phyloP scores from a whole-genome alignment of 345 rosid species.

The Eucalyptus cloeziana region DNA sequence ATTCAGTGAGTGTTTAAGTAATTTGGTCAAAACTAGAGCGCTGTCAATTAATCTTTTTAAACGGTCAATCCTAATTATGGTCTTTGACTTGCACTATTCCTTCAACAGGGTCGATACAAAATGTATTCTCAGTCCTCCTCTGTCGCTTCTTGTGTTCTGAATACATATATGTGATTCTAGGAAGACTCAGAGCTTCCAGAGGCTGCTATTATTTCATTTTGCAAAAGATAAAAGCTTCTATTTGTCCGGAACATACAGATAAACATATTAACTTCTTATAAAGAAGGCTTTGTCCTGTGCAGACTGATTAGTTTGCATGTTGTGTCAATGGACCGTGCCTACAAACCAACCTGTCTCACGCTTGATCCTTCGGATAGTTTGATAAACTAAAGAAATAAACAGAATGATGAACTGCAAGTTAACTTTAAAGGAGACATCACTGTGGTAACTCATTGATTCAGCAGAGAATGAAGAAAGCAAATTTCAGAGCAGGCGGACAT shows the following conservation, averaged over 20 bases:
- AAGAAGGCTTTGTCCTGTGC: neutral
- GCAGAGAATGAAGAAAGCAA: neutral
- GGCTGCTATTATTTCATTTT: neutral
- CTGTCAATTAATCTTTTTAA: neutral
- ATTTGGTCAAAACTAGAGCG: neutral
- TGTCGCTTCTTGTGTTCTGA: neutral
- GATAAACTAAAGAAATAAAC: neutral
- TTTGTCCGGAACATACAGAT: neutral
- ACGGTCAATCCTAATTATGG: neutral
- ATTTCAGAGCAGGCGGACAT: neutral
- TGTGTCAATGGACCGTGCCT: neutral
- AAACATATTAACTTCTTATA: neutral
- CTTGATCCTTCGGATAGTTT: neutral
- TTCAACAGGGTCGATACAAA: neutral
- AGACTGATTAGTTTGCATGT: neutral
- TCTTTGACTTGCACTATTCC: neutral
- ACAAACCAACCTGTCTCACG: neutral
- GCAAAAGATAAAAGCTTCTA: neutral
- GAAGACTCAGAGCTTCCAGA: neutral
- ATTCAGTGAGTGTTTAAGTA: neutral
- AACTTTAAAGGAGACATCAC: neutral
- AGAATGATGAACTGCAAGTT: neutral
- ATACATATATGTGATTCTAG: neutral
- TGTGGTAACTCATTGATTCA: neutral
- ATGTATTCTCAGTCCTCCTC: neutral